Conservation (phyloP, 1,284 basidiomycete species). For the Pseudomicrostroma phylloplanum region DNA sequence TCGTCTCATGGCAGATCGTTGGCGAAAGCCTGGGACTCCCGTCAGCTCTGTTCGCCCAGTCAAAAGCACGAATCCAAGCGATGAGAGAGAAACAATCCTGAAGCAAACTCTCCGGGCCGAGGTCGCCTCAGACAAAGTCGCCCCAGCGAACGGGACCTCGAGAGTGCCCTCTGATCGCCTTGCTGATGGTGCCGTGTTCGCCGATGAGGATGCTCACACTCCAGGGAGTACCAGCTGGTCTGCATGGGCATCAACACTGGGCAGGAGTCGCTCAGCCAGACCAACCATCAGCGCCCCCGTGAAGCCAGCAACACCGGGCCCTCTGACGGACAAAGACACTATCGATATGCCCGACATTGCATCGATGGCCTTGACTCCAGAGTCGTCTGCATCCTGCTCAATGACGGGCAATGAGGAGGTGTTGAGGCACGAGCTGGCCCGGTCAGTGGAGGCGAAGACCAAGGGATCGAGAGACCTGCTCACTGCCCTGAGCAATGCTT, state of each 20-base stretch:
- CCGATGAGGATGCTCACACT: not conserved
- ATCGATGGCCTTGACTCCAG: not conserved
- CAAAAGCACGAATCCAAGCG: not conserved
- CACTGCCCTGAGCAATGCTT: slow-evolving; percentile 7
- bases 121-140: too few relatives aligned
- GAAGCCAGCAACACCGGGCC: not conserved
- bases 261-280: not conserved
- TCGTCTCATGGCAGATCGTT: slow-evolving; percentile 14
- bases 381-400: not conserved
- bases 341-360: slow-evolving; percentile 8
- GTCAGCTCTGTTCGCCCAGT: too few relatives aligned
- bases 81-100: slow-evolving; percentile 1
- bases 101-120: not conserved
- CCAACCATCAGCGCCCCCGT: not conserved
- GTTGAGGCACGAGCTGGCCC: not conserved
- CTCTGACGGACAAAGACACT: not conserved
- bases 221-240: not conserved
- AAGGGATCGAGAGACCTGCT: slow-evolving; percentile 3
- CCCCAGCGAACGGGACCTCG: too few relatives aligned
- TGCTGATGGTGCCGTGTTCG: not conserved
- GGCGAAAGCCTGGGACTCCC: not conserved
- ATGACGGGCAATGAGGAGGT: not conserved
- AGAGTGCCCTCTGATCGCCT: too few relatives aligned
- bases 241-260: not conserved
- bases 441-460: not conserved